phyloP scores from a whole-genome alignment of 768 basidiomycete species.

The Pholiota conissans region DNA sequence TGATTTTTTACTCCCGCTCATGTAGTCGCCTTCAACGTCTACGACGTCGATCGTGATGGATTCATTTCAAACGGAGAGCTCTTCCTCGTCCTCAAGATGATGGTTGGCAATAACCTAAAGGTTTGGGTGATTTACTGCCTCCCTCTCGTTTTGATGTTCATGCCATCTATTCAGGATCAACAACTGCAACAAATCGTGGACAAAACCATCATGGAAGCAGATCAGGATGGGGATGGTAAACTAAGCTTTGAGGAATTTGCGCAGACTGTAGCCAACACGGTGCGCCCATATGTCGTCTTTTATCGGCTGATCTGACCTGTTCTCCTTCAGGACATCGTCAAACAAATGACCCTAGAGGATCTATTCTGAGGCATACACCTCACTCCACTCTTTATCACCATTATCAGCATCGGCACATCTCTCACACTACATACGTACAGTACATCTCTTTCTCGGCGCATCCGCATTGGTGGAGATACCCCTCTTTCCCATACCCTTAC shows the following conservation, averaged over 20 bases:
- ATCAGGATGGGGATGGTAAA: conserved; percentile 97
- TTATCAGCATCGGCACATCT: neutral
- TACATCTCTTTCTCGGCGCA: neutral
- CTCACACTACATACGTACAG: neutral
- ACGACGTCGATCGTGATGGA: conserved; percentile 97
- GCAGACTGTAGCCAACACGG: conserved; percentile 95
- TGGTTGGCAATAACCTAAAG: conserved; percentile 99
- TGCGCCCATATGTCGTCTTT: conserved; percentile 34
- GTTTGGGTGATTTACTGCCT: conserved; percentile 40
- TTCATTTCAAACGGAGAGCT: conserved; percentile 98
- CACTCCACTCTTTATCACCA: neutral
- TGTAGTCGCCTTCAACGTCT: conserved; percentile 98
- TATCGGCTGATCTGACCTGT: neutral
- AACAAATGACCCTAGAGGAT: conserved; percentile 98
- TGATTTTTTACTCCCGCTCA: conserved; percentile 2
- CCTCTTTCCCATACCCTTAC: neutral
- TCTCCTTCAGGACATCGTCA: conserved; percentile 82
- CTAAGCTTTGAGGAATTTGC: conserved; percentile 97
- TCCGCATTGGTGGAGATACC: neutral
- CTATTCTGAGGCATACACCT: conserved; percentile 57
- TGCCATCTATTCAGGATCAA: conserved; percentile 65
- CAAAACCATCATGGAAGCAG: conserved; percentile 99
- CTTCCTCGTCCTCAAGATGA: conserved; percentile 99
- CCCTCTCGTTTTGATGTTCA: neutral
- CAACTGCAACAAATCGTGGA: conserved; percentile 99